phyloP scores from a whole-genome alignment of 805 yeast genomes.

The Osmozyma mogii region DNA sequence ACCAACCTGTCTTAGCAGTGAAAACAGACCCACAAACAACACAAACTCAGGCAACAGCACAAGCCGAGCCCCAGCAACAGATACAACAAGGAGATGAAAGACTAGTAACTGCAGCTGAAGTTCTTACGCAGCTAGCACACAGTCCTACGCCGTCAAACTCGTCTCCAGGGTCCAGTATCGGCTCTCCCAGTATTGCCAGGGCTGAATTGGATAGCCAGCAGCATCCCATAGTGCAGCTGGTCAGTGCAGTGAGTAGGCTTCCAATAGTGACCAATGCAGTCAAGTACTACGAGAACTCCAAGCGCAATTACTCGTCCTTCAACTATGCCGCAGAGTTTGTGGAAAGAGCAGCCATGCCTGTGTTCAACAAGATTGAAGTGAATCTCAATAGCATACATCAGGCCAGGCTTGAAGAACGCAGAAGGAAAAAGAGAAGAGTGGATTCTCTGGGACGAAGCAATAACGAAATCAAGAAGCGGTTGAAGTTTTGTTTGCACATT shows the following conservation, averaged over 20 bases:
- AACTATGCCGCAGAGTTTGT: slow-evolving; percentile 56
- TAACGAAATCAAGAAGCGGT: slow-evolving; percentile 61
- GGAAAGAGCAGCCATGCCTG: slow-evolving; percentile 47
- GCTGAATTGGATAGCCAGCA: slow-evolving; percentile 10
- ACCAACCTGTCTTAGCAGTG: neutral
- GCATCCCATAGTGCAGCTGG: slow-evolving; percentile 34
- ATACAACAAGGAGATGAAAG: slow-evolving; percentile 13
- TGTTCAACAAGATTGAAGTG: slow-evolving; percentile 41
- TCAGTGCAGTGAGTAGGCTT: slow-evolving; percentile 29
- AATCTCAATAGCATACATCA: slow-evolving; percentile 36
- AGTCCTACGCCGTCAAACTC: slow-evolving; percentile 14
- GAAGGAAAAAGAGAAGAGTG: slow-evolving; percentile 9
- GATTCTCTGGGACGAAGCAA: slow-evolving; percentile 10
- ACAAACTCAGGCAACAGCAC: neutral
- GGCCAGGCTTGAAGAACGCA: slow-evolving; percentile 14
- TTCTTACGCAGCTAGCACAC: slow-evolving; percentile 28
- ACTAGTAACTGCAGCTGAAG: slow-evolving; percentile 34
- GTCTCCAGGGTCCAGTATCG: slow-evolving; percentile 5
- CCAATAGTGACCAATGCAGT: slow-evolving; percentile 43
- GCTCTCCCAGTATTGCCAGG: slow-evolving; percentile 9
- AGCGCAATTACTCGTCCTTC: slow-evolving; percentile 40
- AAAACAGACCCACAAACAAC: slow-evolving; percentile 1
- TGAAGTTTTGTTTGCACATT: slow-evolving; percentile 73
- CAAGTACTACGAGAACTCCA: slow-evolving; percentile 38
- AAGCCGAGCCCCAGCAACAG: slow-evolving; percentile 1